Conservation (phyloP, 2,329 filamentous ascomycete genomes). For the Penicillium sp. region DNA sequence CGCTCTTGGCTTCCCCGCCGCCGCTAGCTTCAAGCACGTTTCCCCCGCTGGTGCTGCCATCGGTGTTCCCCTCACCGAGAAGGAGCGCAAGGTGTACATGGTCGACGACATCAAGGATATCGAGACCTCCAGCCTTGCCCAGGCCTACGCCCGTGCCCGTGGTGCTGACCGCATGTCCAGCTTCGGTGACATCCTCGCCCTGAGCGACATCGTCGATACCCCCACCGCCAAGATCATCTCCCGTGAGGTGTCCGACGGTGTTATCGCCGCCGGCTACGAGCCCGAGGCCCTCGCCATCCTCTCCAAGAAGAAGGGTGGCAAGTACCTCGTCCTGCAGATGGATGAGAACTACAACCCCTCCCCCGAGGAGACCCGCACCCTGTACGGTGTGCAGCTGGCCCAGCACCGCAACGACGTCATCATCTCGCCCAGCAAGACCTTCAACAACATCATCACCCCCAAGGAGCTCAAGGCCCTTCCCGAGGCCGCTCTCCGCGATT, state of each 20-base stretch:
- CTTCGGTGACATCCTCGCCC: constrained; percentile 69
- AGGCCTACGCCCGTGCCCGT: constrained; percentile 92
- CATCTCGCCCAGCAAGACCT: constrained; percentile 78
- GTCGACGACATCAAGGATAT: constrained; percentile 92
- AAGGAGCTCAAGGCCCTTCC: constrained; percentile 73
- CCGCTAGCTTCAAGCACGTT: constrained; percentile 98
- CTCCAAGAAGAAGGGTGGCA: constrained; percentile 97
- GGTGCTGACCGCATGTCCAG: constrained; percentile 98
- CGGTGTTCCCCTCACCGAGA: constrained; percentile 78
- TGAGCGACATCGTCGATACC: constrained; percentile 66
- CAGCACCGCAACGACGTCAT: constrained; percentile 92
- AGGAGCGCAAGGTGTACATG: constrained; percentile 97
- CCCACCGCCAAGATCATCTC: constrained; percentile 97
- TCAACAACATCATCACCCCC: constrained; percentile 81
- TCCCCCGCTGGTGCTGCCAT: constrained; percentile 96
- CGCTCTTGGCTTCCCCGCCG: constrained; percentile 83
- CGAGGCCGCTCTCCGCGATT: constrained; percentile 79
- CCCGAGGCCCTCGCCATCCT: constrained; percentile 85
- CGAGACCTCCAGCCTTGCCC: constrained; percentile 80
- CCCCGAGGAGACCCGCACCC: constrained; percentile 73
- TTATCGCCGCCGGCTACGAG: constrained; percentile 87
- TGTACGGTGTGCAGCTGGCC: constrained; percentile 84
- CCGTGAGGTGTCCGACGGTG: constrained; percentile 94
- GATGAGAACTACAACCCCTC: constrained; percentile 82
- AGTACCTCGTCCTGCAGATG: constrained; percentile 94